Percentiles rank a stretch among this genome's conserved stretches.
Conservation (phyloP, 225 moss, liverwort and hornwort genomes). For the Physcomitrellopsis africana region DNA sequence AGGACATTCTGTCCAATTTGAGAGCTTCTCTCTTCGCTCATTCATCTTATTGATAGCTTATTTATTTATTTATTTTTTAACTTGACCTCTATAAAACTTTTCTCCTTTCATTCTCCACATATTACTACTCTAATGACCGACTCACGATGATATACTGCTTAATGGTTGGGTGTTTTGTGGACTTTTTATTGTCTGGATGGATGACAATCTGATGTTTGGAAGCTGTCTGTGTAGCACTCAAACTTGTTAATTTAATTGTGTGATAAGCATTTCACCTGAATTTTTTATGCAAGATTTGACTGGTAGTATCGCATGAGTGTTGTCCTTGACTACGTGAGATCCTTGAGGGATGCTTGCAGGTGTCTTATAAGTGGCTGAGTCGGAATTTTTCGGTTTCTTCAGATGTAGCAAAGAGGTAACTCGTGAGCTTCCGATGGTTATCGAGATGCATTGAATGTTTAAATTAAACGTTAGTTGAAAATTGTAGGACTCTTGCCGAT, state of each 20-base stretch:
- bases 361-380: constrained; percentile 98
- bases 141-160: not conserved
- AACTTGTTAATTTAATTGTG: not conserved
- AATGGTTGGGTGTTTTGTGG: not conserved
- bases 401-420: constrained; percentile 89
- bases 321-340: constrained; percentile 33
- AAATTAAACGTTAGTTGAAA: not conserved
- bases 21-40: constrained; percentile 20
- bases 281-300: not conserved
- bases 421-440: constrained; percentile 15
- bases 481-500: constrained; percentile 9
- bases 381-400: constrained; percentile 84
- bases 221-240: constrained; percentile 1
- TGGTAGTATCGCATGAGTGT: not conserved
- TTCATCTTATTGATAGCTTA: constrained; percentile 3
- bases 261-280: not conserved
- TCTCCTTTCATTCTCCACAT: constrained; percentile 8
- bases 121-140: not conserved
- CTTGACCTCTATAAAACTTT: not conserved
- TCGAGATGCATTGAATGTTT: constrained; percentile 18
- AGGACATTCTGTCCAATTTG: not conserved
- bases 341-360: constrained; percentile 59
- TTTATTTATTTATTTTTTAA: constrained; percentile 3
- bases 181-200: not conserved
- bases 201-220: constrained; percentile 13